Evolutionary conservation across 306 rosid species (phyloP).

Genomic region (Cicer bijugum): DNA sequence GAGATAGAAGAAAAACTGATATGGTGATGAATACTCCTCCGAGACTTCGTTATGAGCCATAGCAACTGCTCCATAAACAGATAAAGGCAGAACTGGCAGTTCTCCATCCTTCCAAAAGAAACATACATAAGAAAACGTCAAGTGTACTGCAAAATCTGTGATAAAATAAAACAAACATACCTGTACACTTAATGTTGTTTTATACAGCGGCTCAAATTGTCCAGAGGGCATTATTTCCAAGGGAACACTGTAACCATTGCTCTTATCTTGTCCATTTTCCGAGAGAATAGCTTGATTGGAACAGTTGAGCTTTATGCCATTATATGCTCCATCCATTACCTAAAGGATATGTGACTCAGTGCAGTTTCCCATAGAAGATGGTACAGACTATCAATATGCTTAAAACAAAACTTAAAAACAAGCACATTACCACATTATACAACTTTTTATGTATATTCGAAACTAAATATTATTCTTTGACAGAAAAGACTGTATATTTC

Average conservation of each 20-base stretch:
- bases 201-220: conserved; percentile 90
- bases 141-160: conserved; percentile 22
- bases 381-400: conserved; percentile 33
- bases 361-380: conserved; percentile 32
- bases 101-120: conserved; percentile 82
- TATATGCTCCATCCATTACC: conserved; percentile 89
- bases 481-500: conserved; percentile 20
- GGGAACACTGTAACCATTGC: conserved; percentile 66
- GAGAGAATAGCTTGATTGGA: conserved; percentile 88
- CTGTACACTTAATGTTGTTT: conserved; percentile 82
- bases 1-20: conserved; percentile 90
- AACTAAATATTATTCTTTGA: conserved; percentile 27
- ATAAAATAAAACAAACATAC: conserved; percentile 46
- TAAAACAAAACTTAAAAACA: conserved; percentile 15
- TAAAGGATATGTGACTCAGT: conserved; percentile 41
- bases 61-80: conserved; percentile 90
- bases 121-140: conserved; percentile 31
- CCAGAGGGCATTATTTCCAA: conserved; percentile 90
- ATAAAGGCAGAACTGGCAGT: conserved; percentile 88
- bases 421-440: not conserved
- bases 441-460: conserved; percentile 7
- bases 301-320: conserved; percentile 68
- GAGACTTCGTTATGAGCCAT: conserved; percentile 94
- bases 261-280: conserved; percentile 62
- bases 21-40: conserved; percentile 86